phyloP scores from a whole-genome alignment of 1,284 basidiomycete species.

The Naganishia cerealis region DNA sequence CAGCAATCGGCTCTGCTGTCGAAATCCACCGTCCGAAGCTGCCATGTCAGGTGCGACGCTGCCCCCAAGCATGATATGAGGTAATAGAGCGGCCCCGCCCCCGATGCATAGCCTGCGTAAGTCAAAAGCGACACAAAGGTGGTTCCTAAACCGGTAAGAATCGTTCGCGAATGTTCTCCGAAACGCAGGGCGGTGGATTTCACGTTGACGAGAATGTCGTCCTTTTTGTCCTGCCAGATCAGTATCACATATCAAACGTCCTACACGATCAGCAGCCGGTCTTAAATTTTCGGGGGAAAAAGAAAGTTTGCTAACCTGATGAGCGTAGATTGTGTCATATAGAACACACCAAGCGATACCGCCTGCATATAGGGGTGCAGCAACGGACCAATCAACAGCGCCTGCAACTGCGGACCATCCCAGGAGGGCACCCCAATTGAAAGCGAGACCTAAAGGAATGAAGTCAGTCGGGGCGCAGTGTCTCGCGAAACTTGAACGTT shows the following conservation, averaged over 20 bases:
- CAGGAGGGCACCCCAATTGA: constrained; percentile 95
- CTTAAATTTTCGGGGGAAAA: not conserved
- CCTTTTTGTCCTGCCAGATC: constrained; percentile 74
- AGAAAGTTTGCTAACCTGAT: constrained; percentile 65
- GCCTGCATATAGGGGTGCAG: constrained; percentile 84
- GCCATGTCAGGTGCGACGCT: constrained; percentile 74
- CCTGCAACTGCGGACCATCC: constrained; percentile 95
- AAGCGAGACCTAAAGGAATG: constrained; percentile 70
- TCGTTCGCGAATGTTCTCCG: constrained; percentile 70
- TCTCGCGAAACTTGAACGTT: constrained; percentile 9
- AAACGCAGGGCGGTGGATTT: constrained; percentile 93
- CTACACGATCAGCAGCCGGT: not conserved
- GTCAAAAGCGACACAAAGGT: constrained; percentile 74
- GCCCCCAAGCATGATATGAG: constrained; percentile 69
- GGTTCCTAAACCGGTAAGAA: constrained; percentile 72
- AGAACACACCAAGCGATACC: constrained; percentile 91
- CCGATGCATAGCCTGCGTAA: constrained; percentile 75
- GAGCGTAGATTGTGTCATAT: constrained; percentile 97
- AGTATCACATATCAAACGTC: not conserved
- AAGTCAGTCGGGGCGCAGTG: constrained; percentile 4
- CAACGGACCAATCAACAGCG: constrained; percentile 75
- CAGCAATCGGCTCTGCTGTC: constrained; percentile 81
- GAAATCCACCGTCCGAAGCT: constrained; percentile 76
- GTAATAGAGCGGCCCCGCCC: constrained; percentile 76
- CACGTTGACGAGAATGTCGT: constrained; percentile 86